phyloP scores from a whole-genome alignment of 495 filamentous ascomycete species.

The Annulohypoxylon moriforme region DNA sequence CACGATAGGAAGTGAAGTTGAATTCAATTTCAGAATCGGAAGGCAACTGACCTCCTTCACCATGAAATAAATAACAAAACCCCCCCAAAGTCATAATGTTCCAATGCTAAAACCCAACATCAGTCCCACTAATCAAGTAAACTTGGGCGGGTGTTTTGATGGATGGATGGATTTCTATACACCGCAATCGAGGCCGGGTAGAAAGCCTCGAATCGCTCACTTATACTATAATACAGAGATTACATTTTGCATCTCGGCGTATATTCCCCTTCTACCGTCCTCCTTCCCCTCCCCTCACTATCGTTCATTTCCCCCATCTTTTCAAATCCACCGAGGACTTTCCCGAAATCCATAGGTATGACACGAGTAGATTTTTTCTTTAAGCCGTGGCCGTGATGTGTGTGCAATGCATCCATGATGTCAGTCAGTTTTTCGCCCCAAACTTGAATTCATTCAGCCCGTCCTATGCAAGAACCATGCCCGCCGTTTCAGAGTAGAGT shows the following conservation, averaged over 20 bases:
- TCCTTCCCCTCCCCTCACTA: neutral
- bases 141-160: neutral
- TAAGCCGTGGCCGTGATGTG: slow-evolving; percentile 8
- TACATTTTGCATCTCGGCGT: slow-evolving; percentile 32
- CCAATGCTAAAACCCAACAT: too few species aligned
- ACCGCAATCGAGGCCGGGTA: slow-evolving; percentile 23
- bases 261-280: slow-evolving; percentile 2
- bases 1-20: too few species aligned
- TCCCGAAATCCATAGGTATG: slow-evolving; percentile 3
- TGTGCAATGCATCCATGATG: neutral
- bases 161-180: slow-evolving; percentile 18
- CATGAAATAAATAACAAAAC: too few species aligned
- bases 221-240: slow-evolving; percentile 49
- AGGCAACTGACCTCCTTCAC: too few species aligned
- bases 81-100: too few species aligned
- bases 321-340: neutral
- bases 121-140: too few species aligned
- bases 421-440: slow-evolving; percentile 12
- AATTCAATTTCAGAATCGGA: too few species aligned
- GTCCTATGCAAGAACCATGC: slow-evolving; percentile 30
- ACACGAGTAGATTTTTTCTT: slow-evolving; percentile 30
- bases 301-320: neutral
- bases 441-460: slow-evolving; percentile 19
- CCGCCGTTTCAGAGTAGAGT: slow-evolving; percentile 38
- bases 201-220: slow-evolving; percentile 26